These are phyloP conservation scores for Butyriboletus pseudospeciosus DNA, from an alignment of 1,284 basidiomycete species.

Conservation along the genomic window DNA sequence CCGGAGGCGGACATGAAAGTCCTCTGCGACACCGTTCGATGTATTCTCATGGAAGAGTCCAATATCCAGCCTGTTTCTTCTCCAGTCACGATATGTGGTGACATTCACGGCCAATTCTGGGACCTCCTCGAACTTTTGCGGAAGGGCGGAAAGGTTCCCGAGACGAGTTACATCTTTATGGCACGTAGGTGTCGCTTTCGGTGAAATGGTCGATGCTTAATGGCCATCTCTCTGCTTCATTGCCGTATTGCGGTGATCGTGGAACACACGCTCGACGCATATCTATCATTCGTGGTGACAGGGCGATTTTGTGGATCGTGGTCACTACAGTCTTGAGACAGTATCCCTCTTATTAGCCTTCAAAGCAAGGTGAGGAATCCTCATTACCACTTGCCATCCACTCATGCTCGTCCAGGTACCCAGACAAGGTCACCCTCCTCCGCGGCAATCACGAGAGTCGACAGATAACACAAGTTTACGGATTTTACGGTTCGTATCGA, in stretches of 20 bases:
- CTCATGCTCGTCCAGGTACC: conserved; percentile 58
- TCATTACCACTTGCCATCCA: neutral
- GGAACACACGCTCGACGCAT: neutral
- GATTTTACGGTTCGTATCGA: conserved; percentile 79
- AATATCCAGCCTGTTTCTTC: conserved; percentile 92
- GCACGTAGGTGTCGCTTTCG: conserved; percentile 53
- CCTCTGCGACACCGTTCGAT: conserved; percentile 82
- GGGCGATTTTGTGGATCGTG: conserved; percentile 98
- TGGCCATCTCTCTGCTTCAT: conserved; percentile 19
- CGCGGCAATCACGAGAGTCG: conserved; percentile 94
- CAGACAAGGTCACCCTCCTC: conserved; percentile 86
- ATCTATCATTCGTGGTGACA: conserved; percentile 32
- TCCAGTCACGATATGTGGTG: conserved; percentile 90
- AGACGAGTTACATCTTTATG: conserved; percentile 98
- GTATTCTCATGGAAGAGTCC: conserved; percentile 87
- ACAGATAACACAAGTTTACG: conserved; percentile 97
- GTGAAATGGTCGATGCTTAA: conserved; percentile 17
- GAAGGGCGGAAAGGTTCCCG: conserved; percentile 84
- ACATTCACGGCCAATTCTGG: conserved; percentile 97
- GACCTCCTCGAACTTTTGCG: conserved; percentile 87
- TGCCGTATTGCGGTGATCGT: neutral
- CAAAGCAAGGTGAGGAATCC: conserved; percentile 72
- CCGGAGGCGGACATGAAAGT: conserved; percentile 88
- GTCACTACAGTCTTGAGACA: conserved; percentile 96
- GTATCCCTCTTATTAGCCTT: conserved; percentile 84